A percentile compares a stretch with the other conserved stretches of the same genome.
Conservation (phyloP, 2,329 filamentous ascomycete genomes). For the Fusarium guadeloupense region DNA sequence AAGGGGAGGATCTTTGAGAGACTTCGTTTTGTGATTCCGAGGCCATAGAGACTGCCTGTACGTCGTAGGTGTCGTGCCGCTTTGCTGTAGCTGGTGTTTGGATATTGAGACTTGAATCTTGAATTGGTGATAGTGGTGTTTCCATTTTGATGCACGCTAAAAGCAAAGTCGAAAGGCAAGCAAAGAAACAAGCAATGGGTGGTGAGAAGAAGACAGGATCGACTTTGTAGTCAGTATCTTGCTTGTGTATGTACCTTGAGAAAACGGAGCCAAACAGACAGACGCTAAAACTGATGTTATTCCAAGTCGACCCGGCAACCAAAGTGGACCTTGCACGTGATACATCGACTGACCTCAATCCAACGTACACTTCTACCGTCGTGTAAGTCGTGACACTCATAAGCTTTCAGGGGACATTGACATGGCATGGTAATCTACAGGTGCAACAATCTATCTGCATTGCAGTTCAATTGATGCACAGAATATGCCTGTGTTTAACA, state of each 20-base stretch:
- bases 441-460: background rate
- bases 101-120: slow-evolving; percentile 41
- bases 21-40: slow-evolving; percentile 22
- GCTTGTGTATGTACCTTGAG: too few relatives aligned
- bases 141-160: slow-evolving; percentile 40
- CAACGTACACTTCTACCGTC: background rate
- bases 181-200: slow-evolving; percentile 11
- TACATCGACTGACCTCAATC: background rate
- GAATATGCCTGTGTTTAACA: background rate
- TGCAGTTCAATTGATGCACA: background rate
- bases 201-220: background rate
- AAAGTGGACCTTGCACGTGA: slow-evolving; percentile 16
- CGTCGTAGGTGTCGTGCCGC: slow-evolving; percentile 40
- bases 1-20: slow-evolving; percentile 41
- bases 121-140: slow-evolving; percentile 40
- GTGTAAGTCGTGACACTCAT: background rate
- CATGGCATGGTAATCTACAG: slow-evolving; percentile 3
- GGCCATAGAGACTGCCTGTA: slow-evolving; percentile 26
- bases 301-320: slow-evolving; percentile 40
- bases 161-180: slow-evolving; percentile 25
- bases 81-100: slow-evolving; percentile 36
- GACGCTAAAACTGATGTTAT: too few relatives aligned
- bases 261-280: too few relatives aligned
- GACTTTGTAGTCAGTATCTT: background rate
- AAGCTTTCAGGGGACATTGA: background rate